phyloP scores from a whole-genome alignment of 306 rosid species.

The Corylus americana region DNA sequence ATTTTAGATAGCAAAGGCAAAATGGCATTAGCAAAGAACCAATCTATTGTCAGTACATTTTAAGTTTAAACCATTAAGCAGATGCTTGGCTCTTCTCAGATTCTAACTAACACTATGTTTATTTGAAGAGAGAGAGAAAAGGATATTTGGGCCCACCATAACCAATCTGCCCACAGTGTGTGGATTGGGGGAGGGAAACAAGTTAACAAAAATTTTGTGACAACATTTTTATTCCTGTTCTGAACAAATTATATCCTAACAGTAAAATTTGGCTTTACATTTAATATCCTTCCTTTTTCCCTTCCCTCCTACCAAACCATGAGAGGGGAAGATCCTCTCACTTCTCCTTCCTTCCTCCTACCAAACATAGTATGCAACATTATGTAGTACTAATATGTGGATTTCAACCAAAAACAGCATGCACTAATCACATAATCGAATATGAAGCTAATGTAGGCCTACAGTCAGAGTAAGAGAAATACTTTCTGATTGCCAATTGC shows the following conservation, averaged over 20 bases:
- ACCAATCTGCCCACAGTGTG: neutral
- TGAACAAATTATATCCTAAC: neutral
- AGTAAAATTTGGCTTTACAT: neutral
- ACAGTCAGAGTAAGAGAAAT: neutral
- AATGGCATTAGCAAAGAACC: neutral
- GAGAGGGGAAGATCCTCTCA: neutral
- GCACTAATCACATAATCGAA: neutral
- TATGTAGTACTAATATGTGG: neutral
- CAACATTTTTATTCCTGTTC: neutral
- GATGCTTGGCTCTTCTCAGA: neutral
- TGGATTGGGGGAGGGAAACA: neutral
- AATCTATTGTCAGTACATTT: neutral
- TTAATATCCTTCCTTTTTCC: neutral
- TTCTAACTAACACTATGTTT: neutral
- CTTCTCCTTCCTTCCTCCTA: neutral
- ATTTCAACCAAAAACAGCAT: neutral
- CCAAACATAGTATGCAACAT: no score
- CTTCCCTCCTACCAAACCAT: neutral
- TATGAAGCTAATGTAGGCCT: neutral
- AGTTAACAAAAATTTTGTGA: neutral
- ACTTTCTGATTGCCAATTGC: neutral
- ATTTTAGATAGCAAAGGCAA: neutral
- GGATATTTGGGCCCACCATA: neutral
- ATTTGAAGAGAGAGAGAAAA: neutral
- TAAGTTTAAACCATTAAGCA: neutral